Base-by-base conservation (phyloP, 2,329 filamentous ascomycete species). In the Chaetomiaceae sp. region DNA sequence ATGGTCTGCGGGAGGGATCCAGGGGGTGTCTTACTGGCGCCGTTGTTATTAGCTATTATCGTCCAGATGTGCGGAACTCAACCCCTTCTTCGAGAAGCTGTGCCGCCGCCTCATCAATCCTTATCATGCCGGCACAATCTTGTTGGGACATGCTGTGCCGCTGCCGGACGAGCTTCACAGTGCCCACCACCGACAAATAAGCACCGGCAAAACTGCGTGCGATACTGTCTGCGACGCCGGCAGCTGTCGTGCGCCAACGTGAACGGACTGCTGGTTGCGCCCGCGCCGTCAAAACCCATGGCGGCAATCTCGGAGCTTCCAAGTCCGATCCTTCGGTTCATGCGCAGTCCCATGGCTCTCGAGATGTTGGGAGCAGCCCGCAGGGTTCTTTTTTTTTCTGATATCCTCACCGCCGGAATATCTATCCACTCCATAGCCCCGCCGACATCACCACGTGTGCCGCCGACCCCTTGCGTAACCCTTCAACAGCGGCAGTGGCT, bases 401-500 rank as follows among this genome's bases (percentile, higher is more conserved):
- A 20, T 8, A 18, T 13, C 13, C 32, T 25, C 32, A 37, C 32
- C 32, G 20, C 44, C 18, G 27, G n/a, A 38, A 20, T 14, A n/a
- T 14, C 6, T 30, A 47, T 47, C 21, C 9, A 13, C 32, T 7
- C 34, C 34, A 47, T 38, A 18, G 23, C 23, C 23, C n/a, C n/a
- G n/a, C n/a, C n/a, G n/a, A n/a, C n/a, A 36, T 47, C 43, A 18
- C 48, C 41, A 51, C 42, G 34, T 40, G 41, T 40, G 20, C 27
- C 21, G 41, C 27, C 18, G 20, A 18, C 10, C 30, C 32, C 32
- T 27, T 43, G 30, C 21, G 43, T 48, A 36, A 46, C 43, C 50
- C 34, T 14, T 29, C 45, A 20, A 33, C 33, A 5, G 21, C 51
- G 40, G 51, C 38, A 44, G 45, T 53, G 51, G 51, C 45, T 53